Base-by-base conservation (phyloP, 2,329 filamentous ascomycete species). In the Myriosclerotinia duriaeana region DNA sequence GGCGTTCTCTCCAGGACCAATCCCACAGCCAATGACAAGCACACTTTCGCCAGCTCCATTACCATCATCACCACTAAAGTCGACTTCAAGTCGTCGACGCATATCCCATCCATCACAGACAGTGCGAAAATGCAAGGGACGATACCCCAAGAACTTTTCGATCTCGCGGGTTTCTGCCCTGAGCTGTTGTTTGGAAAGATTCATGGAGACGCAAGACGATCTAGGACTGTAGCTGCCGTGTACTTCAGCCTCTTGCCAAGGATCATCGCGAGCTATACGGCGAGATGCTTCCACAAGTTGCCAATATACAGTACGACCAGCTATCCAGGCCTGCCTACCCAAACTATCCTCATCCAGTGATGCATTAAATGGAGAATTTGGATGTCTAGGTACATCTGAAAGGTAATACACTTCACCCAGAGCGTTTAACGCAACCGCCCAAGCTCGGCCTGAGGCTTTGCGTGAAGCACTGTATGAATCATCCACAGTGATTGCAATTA, bases 401-500 rank as follows among this genome's bases (percentile, higher is more conserved):
- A 98, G 81, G 72, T 94, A 97, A 77, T 89, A 98, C 0, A 97
- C 81, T 77, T 99, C 95, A 1, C 95, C 95, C 11, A 99, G 81
- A 0, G 95, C 94, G 76, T 99, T 99, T 63, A 99, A 79, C n/a
- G 87, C 91, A 53, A 94, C 89, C n/a, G 91, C 92, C 92, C 93
- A 98, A 15, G 95, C 85, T 38, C 93, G 88, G 15, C 86, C 85
- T 60, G 88, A 81, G 5, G 84, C 80, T 75, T 89, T 88, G 40
- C 93, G 88, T 72, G 87, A 89, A 36, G 83, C 77, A 59, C 84
- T 93, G 77, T 93, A 95, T 63, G 87, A 87, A 38, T 97, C 93
- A 73, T 99, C 95, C 8, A 97, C 85, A 54, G 86, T 86, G 68
- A 99, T 87, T 1, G 87, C 86, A 64, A 97, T 85, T 69, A 99